Evolutionary conservation across 768 basidiomycete species (phyloP).

Genomic region (Tremella mesenterica): DNA sequence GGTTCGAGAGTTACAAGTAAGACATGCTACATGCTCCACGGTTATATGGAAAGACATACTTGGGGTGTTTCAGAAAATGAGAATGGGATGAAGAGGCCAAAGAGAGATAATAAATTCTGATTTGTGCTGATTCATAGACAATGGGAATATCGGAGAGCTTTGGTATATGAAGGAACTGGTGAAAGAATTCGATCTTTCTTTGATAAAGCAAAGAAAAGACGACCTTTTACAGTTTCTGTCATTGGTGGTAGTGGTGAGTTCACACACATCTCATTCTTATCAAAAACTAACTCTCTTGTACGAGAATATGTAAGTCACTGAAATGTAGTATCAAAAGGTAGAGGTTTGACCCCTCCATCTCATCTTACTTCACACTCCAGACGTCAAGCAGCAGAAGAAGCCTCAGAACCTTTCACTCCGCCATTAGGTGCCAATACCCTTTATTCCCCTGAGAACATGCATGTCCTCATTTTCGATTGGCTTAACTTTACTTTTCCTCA

Average conservation of each 20-base stretch:
- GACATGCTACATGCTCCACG: no score
- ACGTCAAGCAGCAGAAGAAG: neutral
- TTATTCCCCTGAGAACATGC: constrained; percentile 38
- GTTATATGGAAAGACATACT: no score
- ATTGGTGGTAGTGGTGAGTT: constrained; percentile 37
- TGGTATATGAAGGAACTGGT: constrained; percentile 28
- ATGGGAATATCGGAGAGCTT: constrained; percentile 19
- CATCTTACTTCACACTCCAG: neutral
- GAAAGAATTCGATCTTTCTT: constrained; percentile 29
- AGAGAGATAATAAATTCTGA: no score
- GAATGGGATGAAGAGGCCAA: no score
- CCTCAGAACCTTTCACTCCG: neutral
- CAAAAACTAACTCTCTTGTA: neutral
- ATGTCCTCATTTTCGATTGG: constrained; percentile 36
- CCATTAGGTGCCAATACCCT: constrained; percentile 22
- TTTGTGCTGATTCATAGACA: no score
- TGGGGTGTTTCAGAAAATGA: no score
- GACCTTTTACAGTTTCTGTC: constrained; percentile 34
- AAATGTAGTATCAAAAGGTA: constrained; percentile 30
- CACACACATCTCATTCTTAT: neutral
- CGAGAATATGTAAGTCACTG: neutral
- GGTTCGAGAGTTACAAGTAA: no score
- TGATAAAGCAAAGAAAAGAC: constrained; percentile 29
- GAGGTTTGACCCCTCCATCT: constrained; percentile 21
- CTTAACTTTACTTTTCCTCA: constrained; percentile 34